phyloP scores from a whole-genome alignment of 176 grass and related monocot species.

The Otatea glauca region DNA sequence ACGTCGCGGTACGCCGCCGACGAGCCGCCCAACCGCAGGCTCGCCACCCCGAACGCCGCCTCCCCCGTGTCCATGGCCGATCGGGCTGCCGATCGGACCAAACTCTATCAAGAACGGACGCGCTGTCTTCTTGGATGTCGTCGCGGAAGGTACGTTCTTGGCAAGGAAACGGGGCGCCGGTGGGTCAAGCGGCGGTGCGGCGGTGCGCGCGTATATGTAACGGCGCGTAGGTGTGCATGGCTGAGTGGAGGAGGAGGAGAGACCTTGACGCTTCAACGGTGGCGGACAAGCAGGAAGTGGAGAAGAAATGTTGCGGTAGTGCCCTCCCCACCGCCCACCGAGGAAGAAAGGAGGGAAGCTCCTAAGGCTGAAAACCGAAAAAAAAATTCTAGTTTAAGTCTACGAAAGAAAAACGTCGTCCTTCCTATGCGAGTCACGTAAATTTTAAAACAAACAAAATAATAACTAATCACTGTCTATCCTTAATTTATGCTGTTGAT shows the following conservation, averaged over 20 bases:
- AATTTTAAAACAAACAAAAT: too few species aligned
- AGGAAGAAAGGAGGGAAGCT: too few species aligned
- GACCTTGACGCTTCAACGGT: neutral
- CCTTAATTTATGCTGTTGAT: too few species aligned
- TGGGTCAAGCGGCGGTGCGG: neutral
- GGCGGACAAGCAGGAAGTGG: neutral
- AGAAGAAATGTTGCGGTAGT: too few species aligned
- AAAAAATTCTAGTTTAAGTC: too few species aligned
- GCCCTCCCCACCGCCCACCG: too few species aligned
- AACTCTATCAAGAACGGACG: neutral
- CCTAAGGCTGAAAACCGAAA: too few species aligned
- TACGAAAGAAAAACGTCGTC: too few species aligned
- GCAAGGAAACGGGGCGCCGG: neutral
- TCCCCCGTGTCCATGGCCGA: constrained; percentile 30
- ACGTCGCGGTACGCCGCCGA: constrained; percentile 18
- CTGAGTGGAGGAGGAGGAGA: neutral
- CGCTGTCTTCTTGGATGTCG: neutral
- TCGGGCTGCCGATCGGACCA: too few species aligned
- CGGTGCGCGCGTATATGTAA: neutral
- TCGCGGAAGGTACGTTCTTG: neutral
- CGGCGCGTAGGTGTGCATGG: neutral
- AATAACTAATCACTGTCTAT: too few species aligned
- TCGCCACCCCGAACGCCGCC: constrained; percentile 51
- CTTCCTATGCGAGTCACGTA: too few species aligned
- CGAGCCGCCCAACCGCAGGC: constrained; percentile 41